Base-by-base conservation (phyloP, 1,284 basidiomycete species). In the Cutaneotrichosporon dermatis region DNA sequence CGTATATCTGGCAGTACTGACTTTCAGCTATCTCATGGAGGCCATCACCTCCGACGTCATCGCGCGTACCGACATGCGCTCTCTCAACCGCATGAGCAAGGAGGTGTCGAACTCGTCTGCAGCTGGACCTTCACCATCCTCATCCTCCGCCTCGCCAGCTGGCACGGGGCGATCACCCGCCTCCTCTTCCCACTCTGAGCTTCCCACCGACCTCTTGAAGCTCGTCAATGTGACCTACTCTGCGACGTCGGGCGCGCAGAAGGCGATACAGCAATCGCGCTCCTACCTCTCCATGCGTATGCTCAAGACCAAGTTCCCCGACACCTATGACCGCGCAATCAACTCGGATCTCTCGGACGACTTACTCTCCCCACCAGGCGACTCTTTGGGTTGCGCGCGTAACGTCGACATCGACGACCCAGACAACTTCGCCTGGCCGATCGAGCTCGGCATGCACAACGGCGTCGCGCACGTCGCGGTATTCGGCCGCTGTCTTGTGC, bases 361-460 rank as follows among this genome's bases (percentile, higher is more conserved):
- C 41, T 54, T 64, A 7, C 49, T 72, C 10, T 70, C 74, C 9
- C 64, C 68, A 0, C 69, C 70, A 0, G 66, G 66, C 15, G 75
- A 76, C 63, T 45, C 54, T 37, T 59, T 76, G 7, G 74, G 73
- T 5, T 57, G 65, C 25, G 73, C 73, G 13, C 68, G 68, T 25
- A 53, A 58, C 45, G 59, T 76, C 46, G 71, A 74, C 58, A 65
- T 72, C 16, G 72, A 75, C 55, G 57, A 63, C 16, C 54, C 58
- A 2, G 67, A 70, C 39, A 57, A 55, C 34, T 76, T 75, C 54
- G 71, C 66, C n/a, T 76, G 75, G 75, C 75, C 75, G 3, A 75
- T 76, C 46, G 75, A 76, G 62, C 57, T 75, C 6, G 75, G 74
- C 40, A 72, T 75, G 71, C 66, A 65, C 60, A 67, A 68, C n/a